phyloP scores from a whole-genome alignment of 2,329 filamentous ascomycete genomes.

The Claviceps pusilla region DNA sequence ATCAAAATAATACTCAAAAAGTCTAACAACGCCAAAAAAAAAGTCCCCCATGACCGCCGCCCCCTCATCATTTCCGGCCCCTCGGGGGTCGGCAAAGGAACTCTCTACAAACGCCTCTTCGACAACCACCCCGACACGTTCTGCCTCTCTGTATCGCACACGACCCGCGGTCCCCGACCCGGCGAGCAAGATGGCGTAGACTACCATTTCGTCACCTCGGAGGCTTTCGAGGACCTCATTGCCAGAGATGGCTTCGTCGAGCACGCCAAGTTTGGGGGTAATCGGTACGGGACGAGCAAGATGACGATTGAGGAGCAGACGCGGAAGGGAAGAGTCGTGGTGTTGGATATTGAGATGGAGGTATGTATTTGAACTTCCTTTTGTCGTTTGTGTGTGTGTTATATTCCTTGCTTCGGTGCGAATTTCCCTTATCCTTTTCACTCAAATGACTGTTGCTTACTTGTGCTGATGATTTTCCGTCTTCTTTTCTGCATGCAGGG shows the following conservation, averaged over 20 bases:
- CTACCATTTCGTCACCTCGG: conserved; percentile 62
- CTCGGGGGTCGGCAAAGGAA: conserved; percentile 66
- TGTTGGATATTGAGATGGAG: conserved; percentile 96
- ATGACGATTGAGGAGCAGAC: conserved; percentile 63
- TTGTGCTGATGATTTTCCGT: not conserved
- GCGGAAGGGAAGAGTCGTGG: conserved; percentile 56
- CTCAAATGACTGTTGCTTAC: not conserved
- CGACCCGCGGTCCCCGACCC: conserved; percentile 60
- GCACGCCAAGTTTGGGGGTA: conserved; percentile 69
- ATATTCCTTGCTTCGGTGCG: no score
- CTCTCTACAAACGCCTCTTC: conserved; percentile 60
- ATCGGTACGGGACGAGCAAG: conserved; percentile 75
- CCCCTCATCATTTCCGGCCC: conserved; percentile 67
- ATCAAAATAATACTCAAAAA: not conserved
- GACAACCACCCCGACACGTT: conserved; percentile 35
- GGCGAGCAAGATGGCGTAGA: conserved; percentile 64
- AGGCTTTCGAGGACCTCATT: conserved; percentile 54
- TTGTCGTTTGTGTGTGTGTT: not conserved
- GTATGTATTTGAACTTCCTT: conserved; percentile 24
- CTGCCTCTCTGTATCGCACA: conserved; percentile 52
- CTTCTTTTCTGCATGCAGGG: conserved; percentile 26
- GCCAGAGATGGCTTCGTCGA: conserved; percentile 66
- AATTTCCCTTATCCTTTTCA: no score
- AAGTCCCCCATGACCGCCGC: conserved; percentile 31
- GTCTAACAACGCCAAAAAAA: not conserved